These are phyloP conservation scores for Nemania serpens DNA, from an alignment of 2,329 filamentous ascomycete genomes.

Conservation along the genomic window DNA sequence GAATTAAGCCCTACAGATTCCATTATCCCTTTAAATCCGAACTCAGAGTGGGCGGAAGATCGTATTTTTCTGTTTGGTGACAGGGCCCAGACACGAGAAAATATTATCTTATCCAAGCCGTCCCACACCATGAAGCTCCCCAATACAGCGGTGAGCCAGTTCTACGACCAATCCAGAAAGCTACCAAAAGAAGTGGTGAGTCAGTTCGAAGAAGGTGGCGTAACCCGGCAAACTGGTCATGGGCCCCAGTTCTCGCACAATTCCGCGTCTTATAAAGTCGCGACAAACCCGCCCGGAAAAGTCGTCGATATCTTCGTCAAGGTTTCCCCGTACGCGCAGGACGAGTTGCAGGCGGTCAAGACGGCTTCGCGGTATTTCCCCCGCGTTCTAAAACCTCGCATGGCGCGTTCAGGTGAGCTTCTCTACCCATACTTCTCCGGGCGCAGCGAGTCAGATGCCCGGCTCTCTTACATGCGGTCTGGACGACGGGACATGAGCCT, in stretches of 20 bases:
- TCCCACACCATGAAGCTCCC: neutral
- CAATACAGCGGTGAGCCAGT: too few species aligned
- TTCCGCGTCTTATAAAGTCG: constrained; percentile 15
- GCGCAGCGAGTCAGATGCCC: neutral
- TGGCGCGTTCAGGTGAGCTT: constrained; percentile 10
- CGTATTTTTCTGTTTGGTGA: constrained; percentile 1
- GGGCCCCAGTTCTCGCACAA: constrained; percentile 9
- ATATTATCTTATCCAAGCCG: neutral
- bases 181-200: neutral
- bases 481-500: neutral
- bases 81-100: neutral
- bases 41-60: neutral
- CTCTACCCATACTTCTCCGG: constrained; percentile 20
- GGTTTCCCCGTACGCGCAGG: neutral
- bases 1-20: neutral
- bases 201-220: constrained; percentile 6
- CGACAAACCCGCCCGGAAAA: neutral
- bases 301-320: constrained; percentile 15
- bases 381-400: constrained; percentile 5
- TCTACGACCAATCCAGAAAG: neutral
- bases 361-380: constrained; percentile 7
- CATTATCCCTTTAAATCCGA: neutral
- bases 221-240: neutral
- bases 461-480: constrained; percentile 5
- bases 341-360: constrained; percentile 8